Conservation (phyloP, 169 alveolate species). For the Plasmodium gonderi region DNA sequence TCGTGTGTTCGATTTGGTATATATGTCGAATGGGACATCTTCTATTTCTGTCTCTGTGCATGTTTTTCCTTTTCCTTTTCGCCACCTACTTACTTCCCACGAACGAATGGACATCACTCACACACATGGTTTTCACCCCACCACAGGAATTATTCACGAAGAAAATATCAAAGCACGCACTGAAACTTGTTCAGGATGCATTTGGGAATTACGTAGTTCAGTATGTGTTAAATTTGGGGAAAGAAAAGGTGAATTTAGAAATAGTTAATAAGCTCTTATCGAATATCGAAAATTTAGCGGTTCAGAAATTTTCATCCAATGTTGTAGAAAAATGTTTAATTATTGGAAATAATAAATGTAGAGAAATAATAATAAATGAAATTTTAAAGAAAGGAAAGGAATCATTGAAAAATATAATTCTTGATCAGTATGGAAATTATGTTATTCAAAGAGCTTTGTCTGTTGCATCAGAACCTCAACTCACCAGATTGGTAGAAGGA, state of each 20-base stretch:
- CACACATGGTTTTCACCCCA: background rate
- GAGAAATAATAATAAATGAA: constrained; percentile 75
- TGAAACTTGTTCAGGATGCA: constrained; percentile 91
- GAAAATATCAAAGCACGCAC: constrained; percentile 84
- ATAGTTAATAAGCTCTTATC: constrained; percentile 85
- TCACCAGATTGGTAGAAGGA: constrained; percentile 77
- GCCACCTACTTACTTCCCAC: too few species aligned
- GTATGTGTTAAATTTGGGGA: constrained; percentile 86
- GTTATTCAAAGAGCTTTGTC: constrained; percentile 85
- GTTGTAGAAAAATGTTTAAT: constrained; percentile 92
- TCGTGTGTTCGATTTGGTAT: background rate
- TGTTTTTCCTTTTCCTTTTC: too few species aligned
- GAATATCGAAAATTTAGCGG: constrained; percentile 85
- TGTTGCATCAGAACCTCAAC: constrained; percentile 83
- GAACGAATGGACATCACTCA: too few species aligned
- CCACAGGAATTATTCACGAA: constrained; percentile 79
- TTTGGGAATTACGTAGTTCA: constrained; percentile 96
- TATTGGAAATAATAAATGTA: constrained; percentile 77
- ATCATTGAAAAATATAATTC: constrained; percentile 78
- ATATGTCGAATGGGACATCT: background rate
- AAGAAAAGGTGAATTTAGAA: constrained; percentile 80
- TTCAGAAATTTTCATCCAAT: constrained; percentile 94
- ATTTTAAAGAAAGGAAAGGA: constrained; percentile 82
- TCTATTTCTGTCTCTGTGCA: too few species aligned
- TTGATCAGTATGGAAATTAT: constrained; percentile 89